Percentiles rank a stretch among this genome's conserved stretches.
Conservation (phyloP, 2,329 filamentous ascomycete species). For the Alternaria ethzedia region DNA sequence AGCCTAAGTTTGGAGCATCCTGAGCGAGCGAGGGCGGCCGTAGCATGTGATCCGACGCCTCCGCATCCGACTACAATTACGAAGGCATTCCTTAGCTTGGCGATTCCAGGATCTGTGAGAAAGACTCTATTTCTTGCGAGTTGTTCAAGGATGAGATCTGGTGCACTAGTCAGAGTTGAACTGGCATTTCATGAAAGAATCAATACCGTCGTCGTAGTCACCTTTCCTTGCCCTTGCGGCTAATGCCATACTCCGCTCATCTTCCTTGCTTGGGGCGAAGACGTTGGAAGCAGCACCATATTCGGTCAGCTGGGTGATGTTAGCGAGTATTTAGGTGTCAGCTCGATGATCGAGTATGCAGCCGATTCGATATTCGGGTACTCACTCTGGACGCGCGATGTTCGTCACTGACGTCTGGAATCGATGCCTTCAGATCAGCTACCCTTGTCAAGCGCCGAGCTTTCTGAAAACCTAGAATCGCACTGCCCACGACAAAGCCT, state of each 20-base stretch:
- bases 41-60: constrained; percentile 92
- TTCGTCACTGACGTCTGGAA: constrained; percentile 61
- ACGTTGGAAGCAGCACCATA: constrained; percentile 62
- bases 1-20: constrained; percentile 87
- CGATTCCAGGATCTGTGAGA: constrained; percentile 79
- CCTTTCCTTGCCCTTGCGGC: constrained; percentile 66
- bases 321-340: constrained; percentile 43
- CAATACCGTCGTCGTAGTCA: constrained; percentile 68
- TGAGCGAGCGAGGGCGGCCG: constrained; percentile 83
- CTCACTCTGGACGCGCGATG: constrained; percentile 60
- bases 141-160: constrained; percentile 90
- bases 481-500: constrained; percentile 56
- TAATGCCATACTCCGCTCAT: constrained; percentile 64
- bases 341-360: constrained; percentile 9
- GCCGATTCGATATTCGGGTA: constrained; percentile 1
- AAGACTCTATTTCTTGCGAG: constrained; percentile 93
- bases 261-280: constrained; percentile 56
- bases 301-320: constrained; percentile 61
- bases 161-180: constrained; percentile 2
- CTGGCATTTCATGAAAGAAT: not conserved
- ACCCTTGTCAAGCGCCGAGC: constrained; percentile 62
- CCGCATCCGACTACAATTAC: constrained; percentile 91
- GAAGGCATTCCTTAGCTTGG: constrained; percentile 79
- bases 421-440: constrained; percentile 65
- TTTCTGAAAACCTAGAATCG: constrained; percentile 65